Base-by-base conservation (phyloP, 2,329 filamentous ascomycete genomes). In the Tetracladium maxilliforme region DNA sequence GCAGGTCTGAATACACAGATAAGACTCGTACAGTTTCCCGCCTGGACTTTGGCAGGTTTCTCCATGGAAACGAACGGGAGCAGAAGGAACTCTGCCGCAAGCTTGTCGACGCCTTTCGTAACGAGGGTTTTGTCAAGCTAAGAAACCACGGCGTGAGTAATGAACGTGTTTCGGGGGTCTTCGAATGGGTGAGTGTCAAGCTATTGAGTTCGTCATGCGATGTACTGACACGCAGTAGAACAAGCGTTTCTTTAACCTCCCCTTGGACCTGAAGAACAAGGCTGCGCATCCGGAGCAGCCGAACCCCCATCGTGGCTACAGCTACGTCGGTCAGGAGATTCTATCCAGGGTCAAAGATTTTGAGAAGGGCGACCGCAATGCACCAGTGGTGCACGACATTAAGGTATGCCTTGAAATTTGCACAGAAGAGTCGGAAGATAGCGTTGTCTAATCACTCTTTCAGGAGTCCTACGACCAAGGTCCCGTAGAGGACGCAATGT, bases 381-480 rank as follows among this genome's bases (percentile, higher is more conserved):
- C 9, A 9, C 9, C 11, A 9, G 18, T 9, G 18, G 18, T 19
- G 18, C 18, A 19, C 11, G 18, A 19, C 18, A 19, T 19, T 11
- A 19, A 19, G 18, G 18, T 19, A 11, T 19, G 18, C 9, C 11
- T n/a, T n/a, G n/a, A n/a, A n/a, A n/a, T n/a, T n/a, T n/a, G n/a
- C n/a, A n/a, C 18, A 19, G 18, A 19, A 11, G 9, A 9, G 18
- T 11, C 18, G 18, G 9, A 11, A 9, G 9, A 19, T 11, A 9
- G 18, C 11, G 18, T 11, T 19, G 9, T 9, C 18, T 11, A 19
- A n/a, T n/a, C n/a, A n/a, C n/a, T 19, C 18, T 9, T 11, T 9
- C 18, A 19, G 18, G 18, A 19, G 18, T 19, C 18, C 18, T 19
- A 9, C 18, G 18, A 19, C 18, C 18, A 19, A 19, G 18, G 18